Evolutionary conservation across 2,329 filamentous ascomycete species (phyloP).

Genomic region (Botryotinia globosa): DNA sequence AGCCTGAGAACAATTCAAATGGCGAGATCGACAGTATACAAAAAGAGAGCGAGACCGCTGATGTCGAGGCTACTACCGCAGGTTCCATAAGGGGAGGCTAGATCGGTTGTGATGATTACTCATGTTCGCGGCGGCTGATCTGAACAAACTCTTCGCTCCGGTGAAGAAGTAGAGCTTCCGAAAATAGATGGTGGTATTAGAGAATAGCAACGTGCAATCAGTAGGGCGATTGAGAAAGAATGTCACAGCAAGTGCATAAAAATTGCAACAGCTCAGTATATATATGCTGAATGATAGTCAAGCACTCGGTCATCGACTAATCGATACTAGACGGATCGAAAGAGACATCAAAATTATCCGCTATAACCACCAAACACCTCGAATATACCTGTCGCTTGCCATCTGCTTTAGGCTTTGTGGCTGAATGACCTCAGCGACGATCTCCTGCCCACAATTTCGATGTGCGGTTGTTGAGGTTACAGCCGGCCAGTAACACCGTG

Average conservation of each 20-base stretch:
- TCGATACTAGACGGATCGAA: neutral
- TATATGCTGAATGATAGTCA: neutral
- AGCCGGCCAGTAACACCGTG: neutral
- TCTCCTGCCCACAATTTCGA: neutral
- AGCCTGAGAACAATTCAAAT: neutral
- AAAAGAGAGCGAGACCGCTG: neutral
- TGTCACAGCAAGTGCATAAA: neutral
- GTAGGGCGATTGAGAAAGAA: neutral
- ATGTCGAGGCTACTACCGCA: neutral
- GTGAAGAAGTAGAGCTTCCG: no score
- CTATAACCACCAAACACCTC: neutral
- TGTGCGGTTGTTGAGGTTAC: accelerated
- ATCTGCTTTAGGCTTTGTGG: neutral
- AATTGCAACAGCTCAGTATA: neutral
- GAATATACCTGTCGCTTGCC: accelerated
- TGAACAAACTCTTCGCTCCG: no score
- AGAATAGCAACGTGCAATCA: neutral
- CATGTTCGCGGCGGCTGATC: no score
- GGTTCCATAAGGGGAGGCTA: no score
- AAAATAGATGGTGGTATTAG: neutral
- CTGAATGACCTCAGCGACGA: neutral
- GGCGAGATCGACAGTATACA: neutral
- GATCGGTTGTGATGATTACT: no score
- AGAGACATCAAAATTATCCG: neutral
- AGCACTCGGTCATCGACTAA: neutral